Evolutionary conservation across 2,329 filamentous ascomycete species (phyloP).

Genomic region (Xylariaceae sp.): DNA sequence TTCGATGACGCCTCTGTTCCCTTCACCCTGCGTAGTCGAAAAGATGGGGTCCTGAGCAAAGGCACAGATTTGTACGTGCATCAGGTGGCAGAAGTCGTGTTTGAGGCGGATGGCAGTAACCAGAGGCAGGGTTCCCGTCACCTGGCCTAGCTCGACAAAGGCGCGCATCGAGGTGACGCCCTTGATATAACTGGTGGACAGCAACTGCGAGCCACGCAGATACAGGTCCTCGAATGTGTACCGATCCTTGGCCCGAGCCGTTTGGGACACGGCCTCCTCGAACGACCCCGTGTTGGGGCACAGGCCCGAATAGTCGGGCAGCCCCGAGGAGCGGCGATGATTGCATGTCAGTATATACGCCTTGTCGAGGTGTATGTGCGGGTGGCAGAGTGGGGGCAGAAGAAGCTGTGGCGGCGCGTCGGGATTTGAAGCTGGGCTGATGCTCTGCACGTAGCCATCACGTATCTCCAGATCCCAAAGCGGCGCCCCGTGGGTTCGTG

Average conservation of each 20-base stretch:
- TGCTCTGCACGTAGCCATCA: slow-evolving; percentile 18
- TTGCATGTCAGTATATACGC: slow-evolving; percentile 49
- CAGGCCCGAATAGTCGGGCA: slow-evolving; percentile 55
- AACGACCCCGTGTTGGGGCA: slow-evolving; percentile 58
- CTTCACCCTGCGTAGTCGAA: slow-evolving; percentile 43
- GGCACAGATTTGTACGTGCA: slow-evolving; percentile 60
- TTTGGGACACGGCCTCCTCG: slow-evolving; percentile 53
- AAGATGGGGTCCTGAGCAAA: slow-evolving; percentile 69
- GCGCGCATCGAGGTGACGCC: slow-evolving; percentile 66
- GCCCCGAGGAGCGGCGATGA: slow-evolving; percentile 19
- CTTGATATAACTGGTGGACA: slow-evolving; percentile 57
- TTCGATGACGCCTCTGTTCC: slow-evolving; percentile 45
- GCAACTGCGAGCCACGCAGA: slow-evolving; percentile 57
- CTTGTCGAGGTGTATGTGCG: slow-evolving; percentile 69
- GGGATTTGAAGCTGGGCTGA: slow-evolving; percentile 14
- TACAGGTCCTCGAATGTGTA: slow-evolving; percentile 60
- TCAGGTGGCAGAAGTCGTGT: slow-evolving; percentile 43
- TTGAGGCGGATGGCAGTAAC: slow-evolving; percentile 54
- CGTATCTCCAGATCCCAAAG: slow-evolving; percentile 12
- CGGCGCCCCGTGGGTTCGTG: not conserved
- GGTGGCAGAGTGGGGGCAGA: slow-evolving; percentile 54
- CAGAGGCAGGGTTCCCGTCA: slow-evolving; percentile 41
- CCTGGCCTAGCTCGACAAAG: slow-evolving; percentile 65
- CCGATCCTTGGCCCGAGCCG: slow-evolving; percentile 51
- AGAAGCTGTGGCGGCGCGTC: slow-evolving; percentile 25